A percentile compares a stretch with the other conserved stretches of the same genome.
Evolutionary conservation across 1,139 yeast genomes (phyloP).

Genomic region (Blastobotrys persicus): DNA sequence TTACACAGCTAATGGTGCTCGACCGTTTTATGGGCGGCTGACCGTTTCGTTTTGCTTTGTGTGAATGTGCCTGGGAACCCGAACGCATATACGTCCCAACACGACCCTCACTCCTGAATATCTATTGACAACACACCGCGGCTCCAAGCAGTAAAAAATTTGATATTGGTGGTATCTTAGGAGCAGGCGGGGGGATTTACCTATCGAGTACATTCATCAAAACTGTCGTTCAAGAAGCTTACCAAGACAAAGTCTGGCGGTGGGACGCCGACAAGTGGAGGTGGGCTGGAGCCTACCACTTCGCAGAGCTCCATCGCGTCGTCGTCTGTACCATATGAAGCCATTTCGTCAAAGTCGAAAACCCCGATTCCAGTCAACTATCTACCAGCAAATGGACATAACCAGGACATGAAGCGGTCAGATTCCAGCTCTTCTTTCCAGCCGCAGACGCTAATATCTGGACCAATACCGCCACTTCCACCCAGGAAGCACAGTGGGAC

Average conservation of each 20-base stretch:
- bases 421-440: slow-evolving; percentile 5
- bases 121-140: not conserved
- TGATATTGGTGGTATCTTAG: not conserved
- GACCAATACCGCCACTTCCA: slow-evolving; percentile 33
- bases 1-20: no score
- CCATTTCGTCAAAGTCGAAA: slow-evolving; percentile 27
- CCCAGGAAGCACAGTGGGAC: slow-evolving; percentile 15
- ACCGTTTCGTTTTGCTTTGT: not conserved
- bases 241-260: slow-evolving; percentile 12
- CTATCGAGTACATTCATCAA: slow-evolving; percentile 3
- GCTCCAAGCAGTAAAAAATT: not conserved
- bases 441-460: slow-evolving; percentile 25
- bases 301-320: slow-evolving; percentile 8
- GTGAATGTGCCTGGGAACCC: not conserved
- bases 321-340: slow-evolving; percentile 28
- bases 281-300: slow-evolving; percentile 10
- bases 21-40: not conserved
- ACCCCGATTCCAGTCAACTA: slow-evolving; percentile 31
- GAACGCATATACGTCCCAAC: not conserved
- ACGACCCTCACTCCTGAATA: not conserved
- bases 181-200: not conserved
- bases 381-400: slow-evolving; percentile 25
- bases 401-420: slow-evolving; percentile 1
- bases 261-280: not conserved
- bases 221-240: slow-evolving; percentile 17